A percentile compares a stretch with the other conserved stretches of the same genome.
phyloP scores from a whole-genome alignment of 2,329 filamentous ascomycete species.

The Fusarium bactridioides region DNA sequence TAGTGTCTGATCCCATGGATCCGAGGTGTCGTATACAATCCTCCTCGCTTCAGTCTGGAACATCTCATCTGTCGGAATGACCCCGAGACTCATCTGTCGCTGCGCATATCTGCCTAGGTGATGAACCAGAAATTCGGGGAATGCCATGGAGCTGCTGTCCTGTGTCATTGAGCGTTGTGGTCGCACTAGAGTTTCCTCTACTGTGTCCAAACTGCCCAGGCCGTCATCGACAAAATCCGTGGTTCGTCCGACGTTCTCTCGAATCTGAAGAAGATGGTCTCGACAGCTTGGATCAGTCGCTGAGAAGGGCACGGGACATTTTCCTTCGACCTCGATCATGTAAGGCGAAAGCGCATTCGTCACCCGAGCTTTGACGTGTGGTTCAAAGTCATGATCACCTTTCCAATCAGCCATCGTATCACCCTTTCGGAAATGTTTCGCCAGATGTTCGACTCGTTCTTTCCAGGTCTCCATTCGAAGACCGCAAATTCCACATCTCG shows the following conservation, averaged over 20 bases:
- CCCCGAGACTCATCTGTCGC: slow-evolving; percentile 30
- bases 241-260: background rate
- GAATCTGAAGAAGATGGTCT: slow-evolving; percentile 37
- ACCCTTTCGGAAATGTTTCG: slow-evolving; percentile 41
- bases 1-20: slow-evolving; percentile 41
- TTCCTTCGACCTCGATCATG: slow-evolving; percentile 36
- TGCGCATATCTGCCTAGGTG: slow-evolving; percentile 37
- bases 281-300: slow-evolving; percentile 32
- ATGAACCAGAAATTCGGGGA: slow-evolving; percentile 22
- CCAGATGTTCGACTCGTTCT: slow-evolving; percentile 41
- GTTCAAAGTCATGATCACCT: slow-evolving; percentile 40
- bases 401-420: slow-evolving; percentile 43
- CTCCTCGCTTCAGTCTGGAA: slow-evolving; percentile 39
- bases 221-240: background rate
- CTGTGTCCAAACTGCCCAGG: background rate
- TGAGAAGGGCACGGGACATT: slow-evolving; percentile 39
- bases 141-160: slow-evolving; percentile 2
- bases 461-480: slow-evolving; percentile 37
- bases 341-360: slow-evolving; percentile 40
- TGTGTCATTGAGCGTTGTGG: background rate
- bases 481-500: slow-evolving; percentile 45
- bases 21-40: slow-evolving; percentile 36
- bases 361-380: slow-evolving; percentile 32
- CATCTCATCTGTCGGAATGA: slow-evolving; percentile 40
- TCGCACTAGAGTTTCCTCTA: background rate